Evolutionary conservation across 495 filamentous ascomycete species (phyloP).

Genomic region (Aspergillus heteromorphus): DNA sequence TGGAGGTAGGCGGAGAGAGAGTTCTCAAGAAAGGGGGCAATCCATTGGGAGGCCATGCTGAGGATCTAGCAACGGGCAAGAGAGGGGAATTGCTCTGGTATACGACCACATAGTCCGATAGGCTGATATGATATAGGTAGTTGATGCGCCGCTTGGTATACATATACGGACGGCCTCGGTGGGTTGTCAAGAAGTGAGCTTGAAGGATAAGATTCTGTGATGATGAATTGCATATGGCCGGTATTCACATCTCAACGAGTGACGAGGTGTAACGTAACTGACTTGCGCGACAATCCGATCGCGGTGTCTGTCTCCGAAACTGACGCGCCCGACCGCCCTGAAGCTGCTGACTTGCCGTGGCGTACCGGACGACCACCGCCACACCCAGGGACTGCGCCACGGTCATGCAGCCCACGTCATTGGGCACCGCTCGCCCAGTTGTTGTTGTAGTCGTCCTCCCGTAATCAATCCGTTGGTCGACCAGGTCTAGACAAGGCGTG

Average conservation of each 20-base stretch:
- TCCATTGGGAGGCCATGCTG: constrained; percentile 32
- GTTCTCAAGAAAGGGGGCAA: constrained; percentile 24
- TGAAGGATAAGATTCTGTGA: not conserved
- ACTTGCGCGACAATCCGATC: not conserved
- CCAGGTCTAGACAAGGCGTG: not conserved
- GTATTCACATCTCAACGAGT: not conserved
- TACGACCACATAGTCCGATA: constrained; percentile 6
- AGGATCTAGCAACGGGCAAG: constrained; percentile 4
- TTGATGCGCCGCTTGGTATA: not conserved
- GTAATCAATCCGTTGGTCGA: too few species aligned
- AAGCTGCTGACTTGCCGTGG: too few species aligned
- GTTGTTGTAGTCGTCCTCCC: not conserved
- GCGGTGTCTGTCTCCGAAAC: not conserved
- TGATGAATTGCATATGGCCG: not conserved
- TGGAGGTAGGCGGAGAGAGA: constrained; percentile 21
- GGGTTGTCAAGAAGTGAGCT: not conserved
- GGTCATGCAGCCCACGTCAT: constrained; percentile 22
- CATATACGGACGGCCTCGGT: not conserved
- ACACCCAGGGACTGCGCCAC: constrained; percentile 4
- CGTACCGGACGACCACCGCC: not conserved
- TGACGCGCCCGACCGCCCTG: constrained; percentile 11
- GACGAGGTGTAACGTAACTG: not conserved
- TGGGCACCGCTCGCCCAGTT: not conserved
- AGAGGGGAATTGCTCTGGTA: not conserved
- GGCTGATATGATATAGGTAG: not conserved